Percentiles rank a stretch among this genome's conserved stretches.
phyloP scores from a whole-genome alignment of 768 basidiomycete genomes.

The Coprinellus micaceus region DNA sequence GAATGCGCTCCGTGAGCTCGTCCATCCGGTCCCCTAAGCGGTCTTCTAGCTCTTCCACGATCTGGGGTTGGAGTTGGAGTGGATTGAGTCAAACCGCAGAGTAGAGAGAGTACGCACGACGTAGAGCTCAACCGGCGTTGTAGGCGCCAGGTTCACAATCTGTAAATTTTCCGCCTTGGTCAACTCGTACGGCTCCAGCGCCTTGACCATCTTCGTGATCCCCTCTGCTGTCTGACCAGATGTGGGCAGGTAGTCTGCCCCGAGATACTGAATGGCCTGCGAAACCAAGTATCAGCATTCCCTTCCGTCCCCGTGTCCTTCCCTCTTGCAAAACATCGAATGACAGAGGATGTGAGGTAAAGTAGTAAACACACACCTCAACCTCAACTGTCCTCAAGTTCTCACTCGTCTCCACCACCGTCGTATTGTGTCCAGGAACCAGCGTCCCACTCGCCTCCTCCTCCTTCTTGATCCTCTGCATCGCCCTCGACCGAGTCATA shows the following conservation, averaged over 20 bases:
- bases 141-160: constrained; percentile 86
- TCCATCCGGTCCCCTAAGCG: constrained; percentile 69
- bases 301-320: background rate
- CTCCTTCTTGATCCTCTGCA: constrained; percentile 72
- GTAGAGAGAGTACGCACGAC: constrained; percentile 55
- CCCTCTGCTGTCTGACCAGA: constrained; percentile 58
- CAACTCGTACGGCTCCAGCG: constrained; percentile 63
- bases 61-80: too few species aligned
- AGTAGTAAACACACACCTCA: constrained; percentile 46
- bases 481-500: constrained; percentile 63
- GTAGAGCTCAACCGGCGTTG: constrained; percentile 80
- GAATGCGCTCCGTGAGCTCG: constrained; percentile 59
- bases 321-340: background rate
- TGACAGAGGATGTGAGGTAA: background rate
- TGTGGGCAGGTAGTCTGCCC: constrained; percentile 70
- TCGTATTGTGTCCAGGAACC: constrained; percentile 14
- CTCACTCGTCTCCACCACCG: constrained; percentile 57
- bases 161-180: constrained; percentile 93
- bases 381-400: constrained; percentile 85
- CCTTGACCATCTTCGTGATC: constrained; percentile 62
- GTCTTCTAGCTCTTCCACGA: constrained; percentile 89
- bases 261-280: constrained; percentile 84
- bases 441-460: constrained; percentile 49
- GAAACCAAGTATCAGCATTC: constrained; percentile 2
- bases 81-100: background rate